Evolutionary conservation across 805 yeast genomes (phyloP).

Genomic region (Suhomyces kilbournensis): DNA sequence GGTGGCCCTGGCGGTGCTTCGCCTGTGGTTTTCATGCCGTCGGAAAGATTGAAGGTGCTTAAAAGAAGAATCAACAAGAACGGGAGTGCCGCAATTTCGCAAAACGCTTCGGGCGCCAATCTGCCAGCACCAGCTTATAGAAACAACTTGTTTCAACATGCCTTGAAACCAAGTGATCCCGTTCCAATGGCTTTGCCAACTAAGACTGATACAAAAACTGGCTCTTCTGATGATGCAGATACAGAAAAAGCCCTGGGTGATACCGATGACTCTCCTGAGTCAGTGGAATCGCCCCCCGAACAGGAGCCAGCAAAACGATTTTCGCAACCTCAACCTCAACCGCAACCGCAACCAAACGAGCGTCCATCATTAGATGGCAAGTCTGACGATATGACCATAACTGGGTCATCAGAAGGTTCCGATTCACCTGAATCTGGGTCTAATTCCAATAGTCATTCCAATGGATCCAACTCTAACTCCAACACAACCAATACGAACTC

Average conservation of each 20-base stretch:
- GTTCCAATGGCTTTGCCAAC: conserved; percentile 9
- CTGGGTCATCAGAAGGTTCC: conserved; percentile 5
- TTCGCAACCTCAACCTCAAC: no score
- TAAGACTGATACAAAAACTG: background rate
- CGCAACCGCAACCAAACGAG: background rate
- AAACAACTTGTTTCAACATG: conserved; percentile 16
- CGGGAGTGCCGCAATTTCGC: background rate
- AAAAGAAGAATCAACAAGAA: conserved; percentile 16
- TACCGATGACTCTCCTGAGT: conserved; percentile 3
- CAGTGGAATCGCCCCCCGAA: conserved; percentile 6
- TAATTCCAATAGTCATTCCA: background rate
- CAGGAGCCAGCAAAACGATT: background rate
- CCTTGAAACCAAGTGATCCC: conserved; percentile 18
- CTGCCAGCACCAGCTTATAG: conserved; percentile 2
- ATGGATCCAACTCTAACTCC: background rate
- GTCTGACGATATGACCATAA: conserved; percentile 3
- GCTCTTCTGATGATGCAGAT: conserved; percentile 1
- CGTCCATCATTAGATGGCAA: background rate
- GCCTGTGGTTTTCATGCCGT: conserved; percentile 19
- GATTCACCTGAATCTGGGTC: conserved; percentile 9
- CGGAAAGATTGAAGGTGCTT: conserved; percentile 23
- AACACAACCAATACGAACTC: background rate
- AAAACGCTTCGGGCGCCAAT: background rate
- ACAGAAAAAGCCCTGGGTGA: background rate
- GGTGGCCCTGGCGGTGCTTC: background rate